phyloP scores from a whole-genome alignment of 2,329 filamentous ascomycete genomes.

The Capronia coronata region DNA sequence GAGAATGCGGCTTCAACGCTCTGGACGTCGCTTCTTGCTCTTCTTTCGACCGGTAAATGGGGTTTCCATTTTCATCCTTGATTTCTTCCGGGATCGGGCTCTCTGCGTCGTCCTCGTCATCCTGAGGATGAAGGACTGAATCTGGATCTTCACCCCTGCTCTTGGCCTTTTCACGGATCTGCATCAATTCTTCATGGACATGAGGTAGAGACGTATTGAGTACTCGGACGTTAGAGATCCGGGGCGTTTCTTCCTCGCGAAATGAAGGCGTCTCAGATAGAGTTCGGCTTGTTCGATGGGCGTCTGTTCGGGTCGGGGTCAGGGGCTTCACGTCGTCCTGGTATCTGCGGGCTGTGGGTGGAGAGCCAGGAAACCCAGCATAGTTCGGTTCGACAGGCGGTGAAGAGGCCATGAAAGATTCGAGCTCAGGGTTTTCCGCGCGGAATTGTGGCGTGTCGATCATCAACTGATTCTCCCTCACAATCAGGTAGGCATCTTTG shows the following conservation, averaged over 20 bases:
- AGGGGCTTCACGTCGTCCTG: conserved; percentile 25
- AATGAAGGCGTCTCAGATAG: conserved; percentile 25
- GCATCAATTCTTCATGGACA: conserved; percentile 87
- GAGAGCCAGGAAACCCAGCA: conserved; percentile 27
- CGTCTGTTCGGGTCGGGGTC: conserved; percentile 19
- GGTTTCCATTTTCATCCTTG: conserved; percentile 27
- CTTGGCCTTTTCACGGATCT: conserved; percentile 48
- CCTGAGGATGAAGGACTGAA: conserved; percentile 23
- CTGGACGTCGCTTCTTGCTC: conserved; percentile 76
- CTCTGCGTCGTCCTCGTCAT: conserved; percentile 19
- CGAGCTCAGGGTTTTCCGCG: conserved; percentile 40
- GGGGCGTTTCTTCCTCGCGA: conserved; percentile 42
- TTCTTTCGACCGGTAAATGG: conserved; percentile 43
- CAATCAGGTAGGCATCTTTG: conserved; percentile 98
- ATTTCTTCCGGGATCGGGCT: conserved; percentile 28
- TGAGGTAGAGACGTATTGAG: conserved; percentile 84
- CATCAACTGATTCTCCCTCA: conserved; percentile 97
- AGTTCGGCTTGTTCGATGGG: conserved; percentile 23
- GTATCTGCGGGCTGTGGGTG: conserved; percentile 8
- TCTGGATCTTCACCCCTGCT: conserved; percentile 35
- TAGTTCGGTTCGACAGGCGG: conserved; percentile 43
- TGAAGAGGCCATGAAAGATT: conserved; percentile 51
- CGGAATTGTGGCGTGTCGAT: conserved; percentile 49
- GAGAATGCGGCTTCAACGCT: conserved; percentile 77
- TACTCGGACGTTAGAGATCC: conserved; percentile 81